These are phyloP conservation scores for Venustampulla echinocandica DNA, from an alignment of 495 filamentous ascomycete species.

Conservation along the genomic window DNA sequence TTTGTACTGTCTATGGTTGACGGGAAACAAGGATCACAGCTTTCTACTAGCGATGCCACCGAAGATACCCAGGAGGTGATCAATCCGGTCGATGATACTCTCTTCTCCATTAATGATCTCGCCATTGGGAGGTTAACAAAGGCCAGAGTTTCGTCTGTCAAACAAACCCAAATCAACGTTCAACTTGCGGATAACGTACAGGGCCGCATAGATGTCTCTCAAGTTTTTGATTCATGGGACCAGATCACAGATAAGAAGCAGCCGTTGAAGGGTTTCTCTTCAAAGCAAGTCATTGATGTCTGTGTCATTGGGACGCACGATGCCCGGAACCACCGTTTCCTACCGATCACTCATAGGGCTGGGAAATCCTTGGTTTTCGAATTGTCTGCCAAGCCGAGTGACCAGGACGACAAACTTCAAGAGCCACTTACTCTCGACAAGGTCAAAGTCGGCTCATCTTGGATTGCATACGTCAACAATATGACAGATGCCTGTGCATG, in stretches of 20 bases:
- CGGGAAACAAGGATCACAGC: conserved; percentile 21
- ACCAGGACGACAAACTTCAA: conserved; percentile 40
- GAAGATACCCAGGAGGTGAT: conserved; percentile 34
- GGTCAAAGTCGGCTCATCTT: conserved; percentile 57
- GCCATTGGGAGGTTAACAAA: conserved; percentile 67
- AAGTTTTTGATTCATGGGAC: conserved; percentile 80
- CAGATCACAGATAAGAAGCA: conserved; percentile 73
- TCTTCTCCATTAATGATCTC: conserved; percentile 59
- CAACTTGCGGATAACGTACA: conserved; percentile 82
- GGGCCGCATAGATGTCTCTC: conserved; percentile 83
- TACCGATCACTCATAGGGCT: conserved; percentile 79
- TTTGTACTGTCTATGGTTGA: conserved; percentile 54
- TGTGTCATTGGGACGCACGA: conserved; percentile 83
- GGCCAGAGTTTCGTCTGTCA: conserved; percentile 69
- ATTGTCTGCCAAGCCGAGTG: conserved; percentile 72
- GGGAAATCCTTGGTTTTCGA: conserved; percentile 76
- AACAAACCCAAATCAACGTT: conserved; percentile 86
- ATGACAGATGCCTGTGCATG: conserved; percentile 66
- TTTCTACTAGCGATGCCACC: background rate
- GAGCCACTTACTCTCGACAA: conserved; percentile 62
- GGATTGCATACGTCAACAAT: conserved; percentile 85
- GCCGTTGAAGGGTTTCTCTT: conserved; percentile 63
- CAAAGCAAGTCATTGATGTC: conserved; percentile 61
- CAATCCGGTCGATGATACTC: conserved; percentile 62
- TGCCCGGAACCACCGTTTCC: conserved; percentile 79